A percentile compares a stretch with the other conserved stretches of the same genome.
Conservation (phyloP, 768 basidiomycete species). For the Auricularia cornea region DNA sequence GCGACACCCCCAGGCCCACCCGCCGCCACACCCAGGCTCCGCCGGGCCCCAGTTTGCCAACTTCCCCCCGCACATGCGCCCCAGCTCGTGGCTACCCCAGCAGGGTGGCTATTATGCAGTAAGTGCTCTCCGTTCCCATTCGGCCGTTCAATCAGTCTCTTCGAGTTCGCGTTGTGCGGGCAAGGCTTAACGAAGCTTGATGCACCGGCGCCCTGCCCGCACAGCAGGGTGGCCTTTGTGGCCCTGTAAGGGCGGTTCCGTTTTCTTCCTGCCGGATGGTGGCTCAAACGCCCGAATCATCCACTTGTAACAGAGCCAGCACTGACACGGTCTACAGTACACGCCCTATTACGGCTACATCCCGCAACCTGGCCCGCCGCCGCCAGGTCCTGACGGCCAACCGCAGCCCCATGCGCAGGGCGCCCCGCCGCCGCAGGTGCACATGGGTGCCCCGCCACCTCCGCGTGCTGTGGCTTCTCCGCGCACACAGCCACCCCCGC, state of each 20-base stretch:
- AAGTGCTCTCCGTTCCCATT: too few relatives aligned
- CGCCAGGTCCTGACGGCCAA: not conserved
- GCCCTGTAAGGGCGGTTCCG: too few relatives aligned
- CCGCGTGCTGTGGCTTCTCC: not conserved
- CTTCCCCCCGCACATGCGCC: not conserved
- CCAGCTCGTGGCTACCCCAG: not conserved
- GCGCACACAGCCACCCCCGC: not conserved
- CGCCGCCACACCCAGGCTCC: not conserved
- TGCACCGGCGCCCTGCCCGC: too few relatives aligned
- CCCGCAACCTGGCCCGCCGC: not conserved
- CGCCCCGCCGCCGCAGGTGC: not conserved
- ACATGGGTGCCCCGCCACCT: not conserved
- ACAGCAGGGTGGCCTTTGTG: too few relatives aligned
- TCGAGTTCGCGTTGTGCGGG: too few relatives aligned
- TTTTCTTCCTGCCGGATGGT: too few relatives aligned
- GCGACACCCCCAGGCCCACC: not conserved
- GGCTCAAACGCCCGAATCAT: too few relatives aligned
- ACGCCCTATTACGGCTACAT: not conserved
- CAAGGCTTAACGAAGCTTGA: too few relatives aligned
- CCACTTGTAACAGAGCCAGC: not conserved
- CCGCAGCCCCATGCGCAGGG: not conserved
- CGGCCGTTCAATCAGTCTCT: too few relatives aligned
- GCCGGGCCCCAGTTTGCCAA: not conserved
- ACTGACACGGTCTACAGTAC: too few relatives aligned
- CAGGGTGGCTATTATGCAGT: not conserved